Evolutionary conservation across 2,329 filamentous ascomycete species (phyloP).

Genomic region (Epichloe glyceriae): DNA sequence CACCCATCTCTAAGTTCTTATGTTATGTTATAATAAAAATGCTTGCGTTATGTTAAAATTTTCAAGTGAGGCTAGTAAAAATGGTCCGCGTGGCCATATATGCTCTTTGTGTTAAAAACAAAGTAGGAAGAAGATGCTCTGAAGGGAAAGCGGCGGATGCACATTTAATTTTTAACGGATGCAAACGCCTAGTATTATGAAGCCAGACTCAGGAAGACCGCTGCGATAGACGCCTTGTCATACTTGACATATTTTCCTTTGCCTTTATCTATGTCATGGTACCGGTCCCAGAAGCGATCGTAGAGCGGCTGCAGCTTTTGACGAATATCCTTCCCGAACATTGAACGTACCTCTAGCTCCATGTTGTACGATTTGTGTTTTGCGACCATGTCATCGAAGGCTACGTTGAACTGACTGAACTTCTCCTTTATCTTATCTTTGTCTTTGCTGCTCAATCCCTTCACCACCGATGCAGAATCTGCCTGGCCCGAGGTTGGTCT

Average conservation of each 20-base stretch:
- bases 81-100: too few relatives aligned
- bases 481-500: constrained; percentile 61
- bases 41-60: too few relatives aligned
- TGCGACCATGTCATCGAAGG: constrained; percentile 77
- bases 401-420: constrained; percentile 79
- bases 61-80: too few relatives aligned
- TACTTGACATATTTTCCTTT: constrained; percentile 98
- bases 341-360: constrained; percentile 77
- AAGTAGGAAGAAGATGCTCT: too few relatives aligned
- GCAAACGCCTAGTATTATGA: constrained; percentile 11
- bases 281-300: constrained; percentile 89
- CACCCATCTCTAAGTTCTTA: too few relatives aligned
- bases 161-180: too few relatives aligned
- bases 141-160: too few relatives aligned
- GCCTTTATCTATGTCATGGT: constrained; percentile 95
- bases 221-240: constrained; percentile 70
- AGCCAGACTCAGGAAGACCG: constrained; percentile 41
- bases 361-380: constrained; percentile 76
- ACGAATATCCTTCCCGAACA: constrained; percentile 74
- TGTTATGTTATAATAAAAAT: too few relatives aligned
- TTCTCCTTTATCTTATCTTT: constrained; percentile 95
- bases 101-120: too few relatives aligned
- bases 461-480: constrained; percentile 75
- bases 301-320: constrained; percentile 90
- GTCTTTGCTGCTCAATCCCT: constrained; percentile 74